Percentiles rank a stretch among this genome's conserved stretches.
Conservation (phyloP, 768 basidiomycete genomes). For the Agaricus subrufescens region DNA sequence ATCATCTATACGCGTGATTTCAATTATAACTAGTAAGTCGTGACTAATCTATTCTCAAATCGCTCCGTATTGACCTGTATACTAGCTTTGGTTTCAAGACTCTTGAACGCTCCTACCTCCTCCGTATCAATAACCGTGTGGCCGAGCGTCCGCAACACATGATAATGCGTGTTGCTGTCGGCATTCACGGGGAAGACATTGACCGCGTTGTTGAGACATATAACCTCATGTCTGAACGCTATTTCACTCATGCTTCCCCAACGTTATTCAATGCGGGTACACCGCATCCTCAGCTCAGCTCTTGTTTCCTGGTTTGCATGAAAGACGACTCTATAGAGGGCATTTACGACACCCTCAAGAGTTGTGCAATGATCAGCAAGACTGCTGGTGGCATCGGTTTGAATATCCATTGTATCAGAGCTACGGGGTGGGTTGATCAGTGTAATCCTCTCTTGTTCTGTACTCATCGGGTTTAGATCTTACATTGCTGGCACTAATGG, state of each 20-base stretch:
- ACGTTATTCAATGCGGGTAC: conserved; percentile 99
- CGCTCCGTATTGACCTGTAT: background rate
- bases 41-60: background rate
- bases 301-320: conserved; percentile 98
- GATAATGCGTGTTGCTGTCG: conserved; percentile 99
- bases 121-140: conserved; percentile 89
- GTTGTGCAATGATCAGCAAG: conserved; percentile 98
- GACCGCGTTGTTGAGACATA: conserved; percentile 90
- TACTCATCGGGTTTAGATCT: conserved; percentile 44
- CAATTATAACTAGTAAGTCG: conserved; percentile 85
- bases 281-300: conserved; percentile 89
- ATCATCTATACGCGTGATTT: conserved; percentile 99
- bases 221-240: conserved; percentile 95
- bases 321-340: conserved; percentile 99
- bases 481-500: conserved; percentile 99
- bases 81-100: conserved; percentile 98
- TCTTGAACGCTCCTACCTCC: conserved; percentile 94
- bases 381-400: conserved; percentile 98
- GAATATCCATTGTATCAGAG: conserved; percentile 93
- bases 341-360: conserved; percentile 98
- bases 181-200: conserved; percentile 88
- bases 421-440: conserved; percentile 62
- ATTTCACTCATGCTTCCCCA: conserved; percentile 97
- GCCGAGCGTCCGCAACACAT: conserved; percentile 98
- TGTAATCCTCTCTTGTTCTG: background rate